phyloP scores from a whole-genome alignment of 2,329 filamentous ascomycete species.

The Thermomyces lanuginosus region DNA sequence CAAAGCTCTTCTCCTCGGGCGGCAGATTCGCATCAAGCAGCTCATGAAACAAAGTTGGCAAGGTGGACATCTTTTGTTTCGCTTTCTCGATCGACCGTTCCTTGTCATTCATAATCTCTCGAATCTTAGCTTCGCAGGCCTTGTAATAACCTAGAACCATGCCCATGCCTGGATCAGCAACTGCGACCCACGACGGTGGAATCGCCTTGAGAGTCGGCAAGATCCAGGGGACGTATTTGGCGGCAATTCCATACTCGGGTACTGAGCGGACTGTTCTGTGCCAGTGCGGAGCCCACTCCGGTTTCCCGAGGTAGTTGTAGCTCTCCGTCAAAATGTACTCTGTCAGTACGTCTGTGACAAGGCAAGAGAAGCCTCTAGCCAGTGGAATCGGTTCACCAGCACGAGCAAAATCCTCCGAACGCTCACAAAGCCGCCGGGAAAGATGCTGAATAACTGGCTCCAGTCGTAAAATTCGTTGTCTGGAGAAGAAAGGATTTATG shows the following conservation, averaged over 20 bases:
- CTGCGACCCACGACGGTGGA: slow-evolving; percentile 16
- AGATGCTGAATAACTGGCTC: slow-evolving; percentile 12
- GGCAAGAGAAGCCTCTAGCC: slow-evolving; percentile 22
- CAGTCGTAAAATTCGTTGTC: slow-evolving; percentile 12
- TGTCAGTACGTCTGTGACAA: slow-evolving; percentile 32
- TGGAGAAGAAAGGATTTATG: slow-evolving; percentile 23
- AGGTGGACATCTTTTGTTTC: slow-evolving; percentile 1
- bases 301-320: slow-evolving; percentile 17
- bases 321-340: slow-evolving; percentile 23
- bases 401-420: slow-evolving; percentile 9
- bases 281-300: slow-evolving; percentile 18
- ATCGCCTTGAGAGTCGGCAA: slow-evolving; percentile 12
- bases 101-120: slow-evolving; percentile 5
- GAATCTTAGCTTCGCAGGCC: slow-evolving; percentile 7
- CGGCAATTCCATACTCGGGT: slow-evolving; percentile 12
- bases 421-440: slow-evolving; percentile 12
- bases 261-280: slow-evolving; percentile 13
- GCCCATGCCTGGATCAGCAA: slow-evolving; percentile 10
- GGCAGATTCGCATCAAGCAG: slow-evolving; percentile 14
- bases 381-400: slow-evolving; percentile 10
- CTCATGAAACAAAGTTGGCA: slow-evolving; percentile 16
- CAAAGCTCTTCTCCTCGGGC: slow-evolving; percentile 18
- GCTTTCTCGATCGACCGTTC: neutral
- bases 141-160: slow-evolving; percentile 10
- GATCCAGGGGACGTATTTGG: slow-evolving; percentile 16